A percentile compares a stretch with the other conserved stretches of the same genome.
Conservation (phyloP, 352 stramenopile species). For the Pythium scleroteichum region DNA sequence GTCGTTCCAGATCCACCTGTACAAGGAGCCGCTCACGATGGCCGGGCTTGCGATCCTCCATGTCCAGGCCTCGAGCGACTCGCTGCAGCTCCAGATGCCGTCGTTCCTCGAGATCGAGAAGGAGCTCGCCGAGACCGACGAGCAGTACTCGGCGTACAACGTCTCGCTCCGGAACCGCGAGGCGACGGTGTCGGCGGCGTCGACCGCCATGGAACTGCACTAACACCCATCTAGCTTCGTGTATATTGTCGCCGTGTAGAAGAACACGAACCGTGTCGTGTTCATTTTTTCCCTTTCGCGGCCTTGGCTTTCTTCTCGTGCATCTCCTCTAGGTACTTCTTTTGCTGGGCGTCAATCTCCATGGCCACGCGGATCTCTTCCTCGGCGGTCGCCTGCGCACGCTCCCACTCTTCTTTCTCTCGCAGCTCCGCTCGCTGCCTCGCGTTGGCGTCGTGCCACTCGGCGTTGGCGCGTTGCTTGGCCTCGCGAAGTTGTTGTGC, state of each 20-base stretch:
- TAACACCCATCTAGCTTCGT: neutral
- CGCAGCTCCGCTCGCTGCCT: conserved; percentile 44
- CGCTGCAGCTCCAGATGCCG: conserved; percentile 54
- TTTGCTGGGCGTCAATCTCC: conserved; percentile 58
- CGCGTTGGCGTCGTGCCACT: conserved; percentile 61
- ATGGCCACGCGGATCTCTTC: conserved; percentile 46
- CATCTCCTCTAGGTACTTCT: conserved; percentile 46
- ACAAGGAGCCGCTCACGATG: conserved; percentile 75
- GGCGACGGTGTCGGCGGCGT: neutral
- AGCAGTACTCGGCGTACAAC: conserved; percentile 80
- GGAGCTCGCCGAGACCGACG: conserved; percentile 55
- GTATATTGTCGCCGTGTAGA: conserved; percentile 2
- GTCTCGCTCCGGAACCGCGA: conserved; percentile 59
- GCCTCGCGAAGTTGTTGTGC: conserved; percentile 35
- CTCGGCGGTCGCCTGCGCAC: conserved; percentile 39
- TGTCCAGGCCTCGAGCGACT: conserved; percentile 68
- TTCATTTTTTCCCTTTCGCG: conserved; percentile 62
- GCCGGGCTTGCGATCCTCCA: conserved; percentile 70
- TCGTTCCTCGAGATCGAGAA: conserved; percentile 74
- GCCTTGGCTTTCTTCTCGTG: conserved; percentile 60
- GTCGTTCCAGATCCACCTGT: conserved; percentile 86
- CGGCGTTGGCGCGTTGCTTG: conserved; percentile 41
- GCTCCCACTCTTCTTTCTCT: conserved; percentile 54
- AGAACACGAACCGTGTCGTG: neutral
- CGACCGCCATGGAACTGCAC: conserved; percentile 5